These are phyloP conservation scores for Colletotrichum camelliae DNA, from an alignment of 2,329 filamentous ascomycete species.

Conservation along the genomic window DNA sequence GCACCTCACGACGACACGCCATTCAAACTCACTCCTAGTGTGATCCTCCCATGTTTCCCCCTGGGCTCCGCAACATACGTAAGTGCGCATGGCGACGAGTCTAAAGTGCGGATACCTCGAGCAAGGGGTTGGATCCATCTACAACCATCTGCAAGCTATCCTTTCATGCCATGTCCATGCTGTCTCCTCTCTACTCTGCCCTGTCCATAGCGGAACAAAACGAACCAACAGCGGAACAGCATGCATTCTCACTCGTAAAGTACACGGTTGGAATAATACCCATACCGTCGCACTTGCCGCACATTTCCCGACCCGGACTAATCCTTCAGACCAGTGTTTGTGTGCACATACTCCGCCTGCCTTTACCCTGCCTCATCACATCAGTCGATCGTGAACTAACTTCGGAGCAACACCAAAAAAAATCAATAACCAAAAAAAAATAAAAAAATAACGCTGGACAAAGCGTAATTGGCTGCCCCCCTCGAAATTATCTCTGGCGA, in stretches of 20 bases:
- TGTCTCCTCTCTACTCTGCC: not conserved
- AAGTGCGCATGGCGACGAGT: conserved; percentile 9
- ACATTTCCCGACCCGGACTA: not conserved
- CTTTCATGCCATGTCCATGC: not conserved
- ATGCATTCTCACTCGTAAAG: not conserved
- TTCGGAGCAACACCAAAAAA: not conserved
- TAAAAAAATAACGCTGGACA: not conserved
- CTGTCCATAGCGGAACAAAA: not conserved
- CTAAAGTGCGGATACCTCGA: conserved; percentile 16
- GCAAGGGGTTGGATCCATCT: conserved; percentile 1
- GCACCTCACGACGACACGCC: not conserved
- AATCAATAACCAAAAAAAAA: not conserved
- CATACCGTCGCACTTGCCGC: not conserved
- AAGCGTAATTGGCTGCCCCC: not conserved
- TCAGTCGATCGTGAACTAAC: not conserved
- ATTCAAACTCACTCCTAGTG: not conserved
- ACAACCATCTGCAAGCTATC: not conserved
- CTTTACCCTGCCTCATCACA: not conserved
- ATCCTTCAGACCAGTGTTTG: not conserved
- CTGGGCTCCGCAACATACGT: conserved; percentile 8
- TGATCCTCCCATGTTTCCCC: not conserved
- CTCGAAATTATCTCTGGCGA: not conserved
- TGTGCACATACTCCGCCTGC: not conserved
- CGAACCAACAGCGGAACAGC: conserved; percentile 1
- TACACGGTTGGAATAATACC: not conserved